phyloP scores from a whole-genome alignment of 306 rosid genomes.

The Castanospermum australe region DNA sequence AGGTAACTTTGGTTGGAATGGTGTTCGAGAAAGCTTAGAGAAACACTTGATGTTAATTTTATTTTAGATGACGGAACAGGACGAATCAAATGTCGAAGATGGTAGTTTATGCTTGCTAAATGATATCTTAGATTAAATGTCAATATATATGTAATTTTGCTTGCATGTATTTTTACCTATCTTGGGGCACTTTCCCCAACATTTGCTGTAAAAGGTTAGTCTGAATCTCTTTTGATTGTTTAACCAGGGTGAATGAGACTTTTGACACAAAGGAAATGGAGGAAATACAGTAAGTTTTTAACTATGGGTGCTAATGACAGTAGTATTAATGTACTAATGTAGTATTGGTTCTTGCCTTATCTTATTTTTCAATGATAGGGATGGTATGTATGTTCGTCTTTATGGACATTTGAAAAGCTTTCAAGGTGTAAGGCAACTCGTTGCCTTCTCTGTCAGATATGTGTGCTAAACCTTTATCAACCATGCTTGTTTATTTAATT shows the following conservation, averaged over 20 bases:
- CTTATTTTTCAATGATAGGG: constrained; percentile 6
- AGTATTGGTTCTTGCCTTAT: neutral
- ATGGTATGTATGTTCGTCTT: constrained; percentile 49
- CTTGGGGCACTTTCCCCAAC: neutral
- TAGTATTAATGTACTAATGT: too few species aligned
- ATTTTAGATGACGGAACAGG: constrained; percentile 89
- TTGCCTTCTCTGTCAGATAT: constrained; percentile 85
- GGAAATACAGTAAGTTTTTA: constrained; percentile 46
- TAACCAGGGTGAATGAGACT: constrained; percentile 54
- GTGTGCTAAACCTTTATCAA: neutral
- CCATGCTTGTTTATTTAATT: neutral
- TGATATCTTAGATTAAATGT: neutral
- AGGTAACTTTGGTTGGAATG: constrained; percentile 48
- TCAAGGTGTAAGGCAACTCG: constrained; percentile 67
- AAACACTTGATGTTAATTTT: constrained; percentile 66
- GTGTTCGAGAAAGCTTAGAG: constrained; percentile 72
- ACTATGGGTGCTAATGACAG: neutral
- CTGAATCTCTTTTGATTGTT: neutral
- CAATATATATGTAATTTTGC: neutral
- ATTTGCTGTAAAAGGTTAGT: neutral
- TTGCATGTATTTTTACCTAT: neutral
- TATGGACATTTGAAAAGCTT: constrained; percentile 81
- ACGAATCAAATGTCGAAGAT: constrained; percentile 77
- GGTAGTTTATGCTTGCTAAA: constrained; percentile 42
- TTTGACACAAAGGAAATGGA: constrained; percentile 61